phyloP scores from a whole-genome alignment of 2,329 filamentous ascomycete species.

The Phoma sp. region DNA sequence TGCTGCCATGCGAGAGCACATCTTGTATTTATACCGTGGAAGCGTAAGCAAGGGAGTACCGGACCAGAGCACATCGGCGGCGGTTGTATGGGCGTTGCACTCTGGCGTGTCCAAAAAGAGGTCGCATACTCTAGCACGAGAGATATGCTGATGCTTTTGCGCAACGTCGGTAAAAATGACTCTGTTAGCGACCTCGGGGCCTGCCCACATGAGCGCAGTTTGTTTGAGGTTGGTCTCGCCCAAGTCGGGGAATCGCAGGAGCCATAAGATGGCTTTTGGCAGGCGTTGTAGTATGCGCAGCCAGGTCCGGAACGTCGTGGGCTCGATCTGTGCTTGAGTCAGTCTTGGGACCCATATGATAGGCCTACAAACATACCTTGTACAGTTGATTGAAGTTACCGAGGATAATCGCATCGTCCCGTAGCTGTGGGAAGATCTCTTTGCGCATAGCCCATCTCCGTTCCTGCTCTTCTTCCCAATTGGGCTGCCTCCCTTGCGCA shows the following conservation, averaged over 20 bases:
- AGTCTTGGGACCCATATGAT: constrained; percentile 4
- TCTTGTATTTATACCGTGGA: constrained; percentile 94
- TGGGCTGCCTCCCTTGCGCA: constrained; percentile 65
- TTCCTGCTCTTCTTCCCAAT: constrained; percentile 83
- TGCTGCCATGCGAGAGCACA: constrained; percentile 98
- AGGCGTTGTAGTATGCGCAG: constrained; percentile 84
- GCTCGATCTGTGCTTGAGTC: constrained; percentile 75
- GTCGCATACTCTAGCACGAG: constrained; percentile 88
- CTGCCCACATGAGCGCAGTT: constrained; percentile 84
- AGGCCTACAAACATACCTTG: constrained; percentile 68
- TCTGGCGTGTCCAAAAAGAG: constrained; percentile 96
- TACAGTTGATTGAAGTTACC: constrained; percentile 99
- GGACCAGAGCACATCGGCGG: constrained; percentile 94
- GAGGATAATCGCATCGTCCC: constrained; percentile 85
- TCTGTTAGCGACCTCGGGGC: constrained; percentile 80
- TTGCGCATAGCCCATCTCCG: constrained; percentile 92
- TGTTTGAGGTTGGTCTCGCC: constrained; percentile 84
- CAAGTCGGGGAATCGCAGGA: constrained; percentile 93
- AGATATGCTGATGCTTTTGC: constrained; percentile 92
- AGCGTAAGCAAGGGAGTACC: constrained; percentile 91
- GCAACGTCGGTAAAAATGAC: constrained; percentile 97
- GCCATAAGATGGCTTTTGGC: constrained; percentile 90
- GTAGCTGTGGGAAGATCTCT: constrained; percentile 82
- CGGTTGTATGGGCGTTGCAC: constrained; percentile 97
- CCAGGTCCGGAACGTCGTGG: constrained; percentile 95